Evolutionary conservation across 2,329 filamentous ascomycete genomes (phyloP).

Genomic region (Dactylonectria macrodidyma): DNA sequence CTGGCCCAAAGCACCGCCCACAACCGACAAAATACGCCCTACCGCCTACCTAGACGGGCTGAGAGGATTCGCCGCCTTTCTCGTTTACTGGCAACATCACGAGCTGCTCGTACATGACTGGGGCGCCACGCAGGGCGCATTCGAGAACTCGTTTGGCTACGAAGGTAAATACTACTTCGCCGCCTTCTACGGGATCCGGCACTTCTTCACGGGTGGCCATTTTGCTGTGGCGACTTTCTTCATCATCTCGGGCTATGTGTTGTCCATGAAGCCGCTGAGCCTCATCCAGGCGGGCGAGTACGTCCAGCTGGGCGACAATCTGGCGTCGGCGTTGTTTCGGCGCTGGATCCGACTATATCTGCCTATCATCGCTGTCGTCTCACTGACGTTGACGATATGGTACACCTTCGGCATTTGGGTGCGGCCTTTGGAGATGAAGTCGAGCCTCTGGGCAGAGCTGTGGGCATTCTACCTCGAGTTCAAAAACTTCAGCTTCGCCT

Average conservation of each 20-base stretch:
- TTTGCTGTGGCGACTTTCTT: slow-evolving; percentile 71
- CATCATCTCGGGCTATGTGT: slow-evolving; percentile 71
- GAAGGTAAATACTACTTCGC: slow-evolving; percentile 63
- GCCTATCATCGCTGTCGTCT: slow-evolving; percentile 68
- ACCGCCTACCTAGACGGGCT: slow-evolving; percentile 76
- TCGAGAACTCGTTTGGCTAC: slow-evolving; percentile 70
- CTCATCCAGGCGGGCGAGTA: slow-evolving; percentile 62
- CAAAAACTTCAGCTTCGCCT: slow-evolving; percentile 80
- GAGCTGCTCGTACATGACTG: slow-evolving; percentile 69
- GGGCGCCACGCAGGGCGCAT: slow-evolving; percentile 52
- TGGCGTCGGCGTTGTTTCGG: slow-evolving; percentile 64
- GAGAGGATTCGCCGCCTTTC: slow-evolving; percentile 75
- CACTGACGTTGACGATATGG: slow-evolving; percentile 65
- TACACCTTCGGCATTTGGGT: slow-evolving; percentile 67
- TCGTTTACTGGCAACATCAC: slow-evolving; percentile 77
- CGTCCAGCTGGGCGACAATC: slow-evolving; percentile 58
- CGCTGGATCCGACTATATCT: slow-evolving; percentile 66
- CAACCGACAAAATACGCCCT: slow-evolving; percentile 54
- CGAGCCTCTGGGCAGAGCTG: slow-evolving; percentile 63
- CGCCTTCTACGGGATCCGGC: slow-evolving; percentile 70
- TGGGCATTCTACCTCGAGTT: slow-evolving; percentile 67
- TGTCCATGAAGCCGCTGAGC: slow-evolving; percentile 65
- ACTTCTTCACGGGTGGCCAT: slow-evolving; percentile 74
- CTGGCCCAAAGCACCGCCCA: slow-evolving; percentile 34
- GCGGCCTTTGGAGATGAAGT: slow-evolving; percentile 55